Percentiles rank a stretch among this genome's conserved stretches.
Evolutionary conservation across 2,329 filamentous ascomycete genomes (phyloP).

Genomic region (Fusarium chuoi): DNA sequence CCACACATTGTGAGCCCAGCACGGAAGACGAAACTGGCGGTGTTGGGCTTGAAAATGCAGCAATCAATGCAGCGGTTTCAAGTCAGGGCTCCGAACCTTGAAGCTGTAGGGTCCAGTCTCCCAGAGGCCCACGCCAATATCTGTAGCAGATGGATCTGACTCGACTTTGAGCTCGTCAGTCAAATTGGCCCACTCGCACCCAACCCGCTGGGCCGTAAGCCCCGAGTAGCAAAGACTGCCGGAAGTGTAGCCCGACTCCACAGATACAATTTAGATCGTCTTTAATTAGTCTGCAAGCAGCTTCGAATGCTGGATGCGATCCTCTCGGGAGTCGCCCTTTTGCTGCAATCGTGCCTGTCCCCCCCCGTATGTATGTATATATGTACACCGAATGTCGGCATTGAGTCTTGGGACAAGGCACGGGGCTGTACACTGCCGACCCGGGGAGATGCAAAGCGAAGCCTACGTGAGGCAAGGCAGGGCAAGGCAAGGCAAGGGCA

Average conservation of each 20-base stretch:
- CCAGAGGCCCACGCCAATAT: conserved; percentile 3
- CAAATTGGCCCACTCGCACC: conserved; percentile 40
- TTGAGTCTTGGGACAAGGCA: conserved; percentile 18
- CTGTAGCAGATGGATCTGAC: conserved; percentile 27
- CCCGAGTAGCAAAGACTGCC: conserved; percentile 46
- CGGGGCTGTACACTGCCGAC: conserved; percentile 28
- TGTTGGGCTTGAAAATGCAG: conserved; percentile 34
- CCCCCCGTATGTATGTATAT: neutral
- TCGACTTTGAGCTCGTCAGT: conserved; percentile 35
- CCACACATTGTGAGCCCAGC: conserved; percentile 36
- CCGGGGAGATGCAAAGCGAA: conserved; percentile 16
- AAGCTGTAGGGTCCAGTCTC: conserved; percentile 8
- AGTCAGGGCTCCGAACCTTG: conserved; percentile 32
- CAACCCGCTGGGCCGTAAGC: conserved; percentile 44
- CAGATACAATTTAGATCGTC: conserved; percentile 35
- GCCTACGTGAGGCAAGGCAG: neutral
- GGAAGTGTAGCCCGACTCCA: conserved; percentile 47
- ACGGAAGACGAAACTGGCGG: conserved; percentile 41
- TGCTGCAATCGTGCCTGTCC: conserved; percentile 4
- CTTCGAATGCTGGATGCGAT: conserved; percentile 22
- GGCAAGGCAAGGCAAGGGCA: neutral
- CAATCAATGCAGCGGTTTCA: conserved; percentile 37
- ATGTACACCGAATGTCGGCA: conserved; percentile 31
- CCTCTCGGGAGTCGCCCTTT: conserved; percentile 29
- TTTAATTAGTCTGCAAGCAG: conserved; percentile 27